These are phyloP conservation scores for Ogataea siamensis DNA, from an alignment of 805 yeast genomes.

Conservation along the genomic window DNA sequence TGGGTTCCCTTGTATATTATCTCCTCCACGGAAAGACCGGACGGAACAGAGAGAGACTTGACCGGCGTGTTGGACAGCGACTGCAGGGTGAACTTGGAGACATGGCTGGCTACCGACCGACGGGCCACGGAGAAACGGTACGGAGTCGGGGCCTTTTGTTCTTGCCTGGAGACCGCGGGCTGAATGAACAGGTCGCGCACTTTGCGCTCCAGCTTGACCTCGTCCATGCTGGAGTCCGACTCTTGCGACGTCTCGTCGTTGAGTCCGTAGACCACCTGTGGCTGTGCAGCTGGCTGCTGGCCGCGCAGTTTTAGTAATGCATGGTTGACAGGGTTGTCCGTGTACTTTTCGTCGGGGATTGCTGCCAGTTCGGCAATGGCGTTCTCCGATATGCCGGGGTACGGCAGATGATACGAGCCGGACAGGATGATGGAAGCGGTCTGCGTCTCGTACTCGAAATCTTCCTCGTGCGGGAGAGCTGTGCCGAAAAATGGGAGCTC, in stretches of 20 bases:
- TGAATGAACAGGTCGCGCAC: conserved; percentile 36
- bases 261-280: conserved; percentile 22
- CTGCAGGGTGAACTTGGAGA: conserved; percentile 29
- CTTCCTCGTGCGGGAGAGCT: conserved; percentile 15
- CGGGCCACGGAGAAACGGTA: conserved; percentile 9
- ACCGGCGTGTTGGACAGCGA: conserved; percentile 32
- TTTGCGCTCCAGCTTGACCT: conserved; percentile 31
- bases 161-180: conserved; percentile 2
- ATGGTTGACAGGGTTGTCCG: conserved; percentile 67
- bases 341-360: conserved; percentile 74
- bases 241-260: conserved; percentile 27
- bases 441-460: conserved; percentile 16
- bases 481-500: conserved; percentile 28
- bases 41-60: conserved; percentile 14
- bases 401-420: conserved; percentile 36
- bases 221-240: conserved; percentile 26
- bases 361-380: conserved; percentile 77
- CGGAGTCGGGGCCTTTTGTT: conserved; percentile 1
- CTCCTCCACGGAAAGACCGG: conserved; percentile 35
- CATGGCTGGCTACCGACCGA: conserved; percentile 7
- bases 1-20: conserved; percentile 53
- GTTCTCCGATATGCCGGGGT: conserved; percentile 49
- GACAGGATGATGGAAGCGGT: conserved; percentile 34
- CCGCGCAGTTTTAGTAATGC: conserved; percentile 84
- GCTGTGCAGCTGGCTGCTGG: conserved; percentile 24